Evolutionary conservation across 2,329 filamentous ascomycete genomes (phyloP), one percentile per base, ranked within the genome.

Genomic region (Penicillium freii): DNA sequence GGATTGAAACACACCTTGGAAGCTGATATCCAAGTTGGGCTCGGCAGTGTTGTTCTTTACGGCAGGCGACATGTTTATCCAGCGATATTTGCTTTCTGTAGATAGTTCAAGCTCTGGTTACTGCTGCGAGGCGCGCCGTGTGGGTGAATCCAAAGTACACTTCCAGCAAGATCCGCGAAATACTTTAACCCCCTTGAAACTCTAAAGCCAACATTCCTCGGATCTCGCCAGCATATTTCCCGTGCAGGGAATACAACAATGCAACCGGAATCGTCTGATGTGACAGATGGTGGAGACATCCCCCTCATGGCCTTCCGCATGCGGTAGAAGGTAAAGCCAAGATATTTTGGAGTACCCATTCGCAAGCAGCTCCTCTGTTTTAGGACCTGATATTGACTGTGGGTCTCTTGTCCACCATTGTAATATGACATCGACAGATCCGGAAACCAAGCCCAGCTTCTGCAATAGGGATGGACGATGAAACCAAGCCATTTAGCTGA

Each of bases 1-100:
- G 17, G 3, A 2, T 15, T 2, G 8, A 13, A 8, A 25, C 54
- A 13, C 11, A 69, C 67, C 67, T 56, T 68, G 66, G 49, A 69
- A 67, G 54, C 66, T 66, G 40, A 69, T 64, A 40, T 69, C 64
- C 51, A 69, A 45, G 34, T 67, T 68, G 15, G 70, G 66, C 57
- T 88, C 84, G 3, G 46, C 15, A 2, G 51, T 46, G 39, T 34
- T 56, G 33, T 56, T 59, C 50, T 61, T 66, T 6, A 66, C 45
- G 2, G 65, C 63, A 15, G 65, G 65, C 33, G 65, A 66, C 65
- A 67, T 67, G 29, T 8, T 38, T 34, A 21, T 36, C 25, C 17
- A 45, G 36, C 23, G 2, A n/a, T 17, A 2, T 5, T 31, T 42
- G 17, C 2, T 11, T 40, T 36, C 25, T 43, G 43, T 19, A 15